A percentile compares a stretch with the other conserved stretches of the same genome.
These are phyloP conservation scores for Citrus australasica DNA, from an alignment of 345 rosid genomes.

Conservation along the genomic window DNA sequence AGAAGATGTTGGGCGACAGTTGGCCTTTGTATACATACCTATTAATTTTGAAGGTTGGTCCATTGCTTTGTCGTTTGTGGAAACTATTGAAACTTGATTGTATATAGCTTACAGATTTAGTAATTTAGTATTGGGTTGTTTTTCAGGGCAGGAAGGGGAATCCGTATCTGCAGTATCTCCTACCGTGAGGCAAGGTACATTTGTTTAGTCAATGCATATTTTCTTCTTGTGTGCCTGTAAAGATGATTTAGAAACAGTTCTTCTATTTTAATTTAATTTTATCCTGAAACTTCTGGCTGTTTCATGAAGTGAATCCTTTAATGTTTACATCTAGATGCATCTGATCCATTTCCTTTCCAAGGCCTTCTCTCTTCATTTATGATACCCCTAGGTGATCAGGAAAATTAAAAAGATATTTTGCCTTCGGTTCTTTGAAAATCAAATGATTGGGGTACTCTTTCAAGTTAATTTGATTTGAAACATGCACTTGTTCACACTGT, in stretches of 20 bases:
- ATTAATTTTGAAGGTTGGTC: constrained; percentile 87
- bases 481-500: not conserved
- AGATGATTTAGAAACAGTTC: not conserved
- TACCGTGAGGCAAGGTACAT: constrained; percentile 74
- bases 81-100: constrained; percentile 9
- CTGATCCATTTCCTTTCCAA: not conserved
- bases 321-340: not conserved
- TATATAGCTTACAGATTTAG: constrained; percentile 1
- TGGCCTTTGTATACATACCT: constrained; percentile 81
- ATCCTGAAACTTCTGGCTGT: not conserved
- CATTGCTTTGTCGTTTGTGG: constrained; percentile 9
- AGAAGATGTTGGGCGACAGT: constrained; percentile 75
- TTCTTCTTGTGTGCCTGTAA: not conserved
- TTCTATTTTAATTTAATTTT: not conserved
- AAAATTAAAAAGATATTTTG: not conserved
- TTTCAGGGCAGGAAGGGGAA: constrained; percentile 91
- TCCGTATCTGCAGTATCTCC: constrained; percentile 55
- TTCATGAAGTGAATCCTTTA: not conserved
- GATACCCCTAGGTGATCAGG: not conserved
- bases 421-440: not conserved
- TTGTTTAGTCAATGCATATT: not conserved
- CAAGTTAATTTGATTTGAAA: not conserved
- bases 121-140: constrained; percentile 11
- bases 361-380: not conserved
- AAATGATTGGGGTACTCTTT: not conserved